Evolutionary conservation across 192 early-diverging fungal species (phyloP).

Genomic region (Gonapodya prolifera): DNA sequence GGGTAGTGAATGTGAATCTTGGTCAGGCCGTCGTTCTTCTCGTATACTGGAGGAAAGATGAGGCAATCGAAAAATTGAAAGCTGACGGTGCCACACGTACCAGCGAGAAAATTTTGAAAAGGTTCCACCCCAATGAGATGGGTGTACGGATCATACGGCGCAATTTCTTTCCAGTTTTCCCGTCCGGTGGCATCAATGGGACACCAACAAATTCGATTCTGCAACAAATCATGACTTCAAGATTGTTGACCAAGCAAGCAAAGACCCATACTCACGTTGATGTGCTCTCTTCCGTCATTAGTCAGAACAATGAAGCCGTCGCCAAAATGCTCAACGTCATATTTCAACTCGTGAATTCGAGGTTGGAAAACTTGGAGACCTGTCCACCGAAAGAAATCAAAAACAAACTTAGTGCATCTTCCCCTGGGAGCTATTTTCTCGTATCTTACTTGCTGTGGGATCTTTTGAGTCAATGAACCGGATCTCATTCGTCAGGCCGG

Average conservation of each 20-base stretch:
- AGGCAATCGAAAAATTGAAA: neutral
- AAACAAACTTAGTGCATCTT: too few relatives aligned
- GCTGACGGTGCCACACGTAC: neutral
- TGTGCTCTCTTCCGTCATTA: constrained; percentile 25
- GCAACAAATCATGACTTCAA: neutral
- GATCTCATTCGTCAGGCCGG: constrained; percentile 19
- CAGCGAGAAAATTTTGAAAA: constrained; percentile 17
- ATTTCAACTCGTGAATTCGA: constrained; percentile 21
- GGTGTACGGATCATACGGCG: constrained; percentile 27
- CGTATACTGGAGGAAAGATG: neutral
- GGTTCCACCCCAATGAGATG: constrained; percentile 10
- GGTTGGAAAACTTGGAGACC: constrained; percentile 15
- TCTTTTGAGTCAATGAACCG: constrained; percentile 15
- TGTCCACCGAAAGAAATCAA: neutral
- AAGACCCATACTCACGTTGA: constrained; percentile 23
- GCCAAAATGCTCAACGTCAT: constrained; percentile 29
- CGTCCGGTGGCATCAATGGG: constrained; percentile 7
- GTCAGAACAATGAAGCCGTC: constrained; percentile 26
- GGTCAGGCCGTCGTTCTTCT: neutral
- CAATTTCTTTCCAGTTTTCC: constrained; percentile 19
- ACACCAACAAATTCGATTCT: constrained; percentile 11
- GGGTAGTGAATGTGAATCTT: neutral
- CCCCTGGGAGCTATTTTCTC: neutral
- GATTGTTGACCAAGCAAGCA: neutral
- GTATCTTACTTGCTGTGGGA: constrained; percentile 11